Conservation (phyloP, 1,284 basidiomycete genomes). For the Trametes versicolor region DNA sequence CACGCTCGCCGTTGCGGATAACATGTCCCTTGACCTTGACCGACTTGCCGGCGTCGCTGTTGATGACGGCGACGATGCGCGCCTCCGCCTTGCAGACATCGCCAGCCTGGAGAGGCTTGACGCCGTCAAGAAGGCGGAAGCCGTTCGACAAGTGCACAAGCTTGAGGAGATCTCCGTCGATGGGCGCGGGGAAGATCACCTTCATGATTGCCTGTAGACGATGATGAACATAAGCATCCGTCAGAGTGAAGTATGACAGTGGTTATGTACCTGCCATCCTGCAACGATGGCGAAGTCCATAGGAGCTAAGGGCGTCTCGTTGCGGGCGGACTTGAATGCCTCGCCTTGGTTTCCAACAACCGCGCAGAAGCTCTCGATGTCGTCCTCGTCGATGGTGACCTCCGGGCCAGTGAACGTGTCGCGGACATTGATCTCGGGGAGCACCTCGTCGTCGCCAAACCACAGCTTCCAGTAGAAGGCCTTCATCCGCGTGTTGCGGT, state of each 20-base stretch:
- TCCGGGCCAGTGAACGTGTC: conserved; percentile 88
- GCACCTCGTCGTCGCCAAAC: conserved; percentile 86
- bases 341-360: conserved; percentile 95
- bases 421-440: conserved; percentile 81
- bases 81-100: conserved; percentile 94
- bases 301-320: conserved; percentile 81
- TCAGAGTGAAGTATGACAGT: conserved; percentile 7
- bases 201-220: conserved; percentile 89
- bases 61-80: conserved; percentile 89
- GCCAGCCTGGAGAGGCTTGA: conserved; percentile 81
- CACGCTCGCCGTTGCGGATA: conserved; percentile 76
- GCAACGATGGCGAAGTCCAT: conserved; percentile 99
- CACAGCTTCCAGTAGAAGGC: conserved; percentile 97
- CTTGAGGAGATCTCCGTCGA: conserved; percentile 94
- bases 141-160: conserved; percentile 98
- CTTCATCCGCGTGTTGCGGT: conserved; percentile 94
- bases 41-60: conserved; percentile 92
- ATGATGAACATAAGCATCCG: conserved; percentile 27
- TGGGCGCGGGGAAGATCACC: conserved; percentile 91
- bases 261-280: conserved; percentile 87
- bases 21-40: conserved; percentile 94
- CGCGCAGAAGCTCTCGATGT: conserved; percentile 91
- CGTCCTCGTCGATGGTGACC: conserved; percentile 78
- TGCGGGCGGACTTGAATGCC: conserved; percentile 84
- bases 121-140: conserved; percentile 89